phyloP scores from a whole-genome alignment of 2,329 filamentous ascomycete species.

The Pseudogymnoascus sp. region DNA sequence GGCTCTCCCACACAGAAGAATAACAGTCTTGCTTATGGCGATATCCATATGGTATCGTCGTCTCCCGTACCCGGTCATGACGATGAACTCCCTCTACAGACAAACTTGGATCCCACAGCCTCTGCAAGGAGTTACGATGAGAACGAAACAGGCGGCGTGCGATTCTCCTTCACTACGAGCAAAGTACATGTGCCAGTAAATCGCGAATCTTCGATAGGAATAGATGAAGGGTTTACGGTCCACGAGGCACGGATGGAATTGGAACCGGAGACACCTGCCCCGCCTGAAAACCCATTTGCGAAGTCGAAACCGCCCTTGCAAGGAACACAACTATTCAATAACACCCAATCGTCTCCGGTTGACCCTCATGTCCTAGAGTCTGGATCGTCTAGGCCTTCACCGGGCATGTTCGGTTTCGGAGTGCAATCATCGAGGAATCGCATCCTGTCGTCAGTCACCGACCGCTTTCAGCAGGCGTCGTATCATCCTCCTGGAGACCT shows the following conservation, averaged over 20 bases:
- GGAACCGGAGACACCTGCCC: neutral
- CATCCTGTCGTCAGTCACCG: neutral
- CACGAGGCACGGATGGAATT: neutral
- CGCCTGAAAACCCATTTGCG: conserved; percentile 4
- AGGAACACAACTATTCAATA: neutral
- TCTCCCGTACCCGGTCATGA: neutral
- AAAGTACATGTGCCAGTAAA: neutral
- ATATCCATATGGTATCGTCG: neutral
- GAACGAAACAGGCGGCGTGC: neutral
- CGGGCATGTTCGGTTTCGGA: conserved; percentile 1
- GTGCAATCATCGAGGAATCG: neutral
- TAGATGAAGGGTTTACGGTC: neutral
- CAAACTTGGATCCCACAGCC: neutral
- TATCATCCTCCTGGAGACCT: neutral
- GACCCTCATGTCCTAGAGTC: neutral
- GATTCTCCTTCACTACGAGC: conserved; percentile 1
- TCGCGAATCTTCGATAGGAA: neutral
- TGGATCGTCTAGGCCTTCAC: neutral
- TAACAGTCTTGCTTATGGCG: neutral
- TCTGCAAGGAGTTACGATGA: conserved; percentile 1
- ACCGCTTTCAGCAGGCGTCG: neutral
- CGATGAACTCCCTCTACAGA: neutral
- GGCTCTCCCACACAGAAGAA: conserved; percentile 5
- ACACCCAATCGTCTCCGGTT: conserved; percentile 1
- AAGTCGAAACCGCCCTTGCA: neutral